Percentiles rank a stretch among this genome's conserved stretches.
phyloP scores from a whole-genome alignment of 192 early-diverging fungal species.

The Chytriomyces sp. region DNA sequence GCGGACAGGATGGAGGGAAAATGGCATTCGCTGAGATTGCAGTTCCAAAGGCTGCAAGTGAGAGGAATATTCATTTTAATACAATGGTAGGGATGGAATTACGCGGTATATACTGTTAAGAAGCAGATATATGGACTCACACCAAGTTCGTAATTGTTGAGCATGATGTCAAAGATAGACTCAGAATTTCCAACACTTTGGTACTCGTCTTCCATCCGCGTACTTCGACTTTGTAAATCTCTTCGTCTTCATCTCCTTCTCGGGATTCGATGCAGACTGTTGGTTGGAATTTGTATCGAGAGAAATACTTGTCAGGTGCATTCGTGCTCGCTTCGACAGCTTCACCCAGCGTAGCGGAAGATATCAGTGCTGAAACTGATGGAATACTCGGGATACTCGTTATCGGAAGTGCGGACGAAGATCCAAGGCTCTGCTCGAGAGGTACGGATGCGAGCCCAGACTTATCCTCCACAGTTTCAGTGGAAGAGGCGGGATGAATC shows the following conservation, averaged over 20 bases:
- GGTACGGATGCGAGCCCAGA: neutral
- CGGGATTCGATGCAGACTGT: slow-evolving; percentile 47
- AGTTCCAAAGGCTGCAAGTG: slow-evolving; percentile 54
- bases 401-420: neutral
- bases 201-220: slow-evolving; percentile 51
- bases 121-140: slow-evolving; percentile 36
- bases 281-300: slow-evolving; percentile 51
- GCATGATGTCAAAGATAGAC: slow-evolving; percentile 32
- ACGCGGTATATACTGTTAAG: neutral
- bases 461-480: slow-evolving; percentile 1
- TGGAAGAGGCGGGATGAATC: no score
- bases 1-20: slow-evolving; percentile 36
- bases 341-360: neutral
- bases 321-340: neutral
- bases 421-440: no score
- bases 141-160: slow-evolving; percentile 38
- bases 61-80: neutral
- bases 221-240: slow-evolving; percentile 50
- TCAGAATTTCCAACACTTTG: slow-evolving; percentile 41
- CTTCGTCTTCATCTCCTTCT: slow-evolving; percentile 54
- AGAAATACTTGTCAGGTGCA: slow-evolving; percentile 33
- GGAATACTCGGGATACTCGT: neutral
- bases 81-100: neutral
- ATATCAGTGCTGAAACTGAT: neutral
- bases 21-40: slow-evolving; percentile 49